Base-by-base conservation (phyloP, 78 protist species). In the Dictyostelium purpureum region DNA sequence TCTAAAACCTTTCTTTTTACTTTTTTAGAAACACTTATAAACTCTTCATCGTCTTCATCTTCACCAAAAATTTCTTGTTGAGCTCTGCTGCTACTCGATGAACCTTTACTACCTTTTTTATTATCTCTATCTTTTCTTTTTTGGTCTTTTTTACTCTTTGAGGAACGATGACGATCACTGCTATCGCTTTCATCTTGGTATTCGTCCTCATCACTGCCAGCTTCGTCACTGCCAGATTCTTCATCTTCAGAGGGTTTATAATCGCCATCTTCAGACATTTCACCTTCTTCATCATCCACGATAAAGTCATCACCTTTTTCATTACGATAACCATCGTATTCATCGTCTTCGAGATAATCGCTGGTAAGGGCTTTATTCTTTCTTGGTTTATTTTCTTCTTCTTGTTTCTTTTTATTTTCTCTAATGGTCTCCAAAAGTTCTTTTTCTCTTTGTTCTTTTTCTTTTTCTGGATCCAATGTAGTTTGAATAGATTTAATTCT, bases 381-480 rank as follows among this genome's bases (percentile, higher is more conserved):
- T 57, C 33, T 21, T 26, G n/a, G 0, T 31, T 63, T 57, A 16
- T 35, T 7, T 45, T 35, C 21, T 38, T 33, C 11, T 77, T 52
- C 24, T 45, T 67, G 10, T 24, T 10, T 6, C n/a, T 70, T 38
- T 47, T 67, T 45, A 54, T 35, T 61, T 75, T 51, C 59, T 24
- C 52, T 71, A 11, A 79, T 11, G 37, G 14, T 5, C 9, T 79
- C 35, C 26, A n/a, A 24, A 16, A n/a, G 3, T 35, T 37, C 61
- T 28, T 31, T 79, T 35, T 83, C 90, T 54, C 35, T 73, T 43
- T 71, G 2, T 31, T 70, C 90, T 43, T 83, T 83, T 42, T 83
- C 90, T 57, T 83, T 83, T 57, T 83, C 90, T 14, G 92, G 92
- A 59, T 85, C 92, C 37, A 66, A 12, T 7, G 71, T 59, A 0